Conservation (phyloP, 371 early-diverging fungal species). For the Haplosporangium sp. region DNA sequence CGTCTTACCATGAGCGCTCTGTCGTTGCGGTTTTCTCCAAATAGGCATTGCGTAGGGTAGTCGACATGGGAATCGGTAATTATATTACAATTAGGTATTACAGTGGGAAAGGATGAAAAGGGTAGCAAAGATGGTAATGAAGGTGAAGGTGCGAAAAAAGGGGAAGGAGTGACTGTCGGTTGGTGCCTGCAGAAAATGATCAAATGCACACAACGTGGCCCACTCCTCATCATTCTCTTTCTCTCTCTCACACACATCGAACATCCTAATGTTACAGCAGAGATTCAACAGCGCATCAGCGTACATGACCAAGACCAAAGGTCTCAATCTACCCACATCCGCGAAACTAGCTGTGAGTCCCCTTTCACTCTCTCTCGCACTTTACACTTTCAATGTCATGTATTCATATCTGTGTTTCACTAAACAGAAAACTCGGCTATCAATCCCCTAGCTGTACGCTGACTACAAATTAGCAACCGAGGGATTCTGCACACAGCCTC, state of each 20-base stretch:
- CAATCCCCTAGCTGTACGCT: slow-evolving; percentile 33
- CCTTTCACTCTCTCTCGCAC: background rate
- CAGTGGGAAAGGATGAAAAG: background rate
- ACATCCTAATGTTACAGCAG: slow-evolving; percentile 23
- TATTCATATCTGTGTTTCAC: background rate
- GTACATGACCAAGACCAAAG: slow-evolving; percentile 31
- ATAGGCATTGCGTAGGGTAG: slow-evolving; percentile 63
- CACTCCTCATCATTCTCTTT: background rate
- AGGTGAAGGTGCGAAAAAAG: too few species aligned
- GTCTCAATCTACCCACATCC: slow-evolving; percentile 30
- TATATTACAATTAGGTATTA: background rate
- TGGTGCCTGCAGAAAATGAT: too few species aligned
- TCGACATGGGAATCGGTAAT: slow-evolving; percentile 9
- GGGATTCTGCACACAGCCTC: slow-evolving; percentile 36
- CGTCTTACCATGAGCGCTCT: slow-evolving; percentile 63
- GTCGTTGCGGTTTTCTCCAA: slow-evolving; percentile 62
- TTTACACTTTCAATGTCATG: background rate
- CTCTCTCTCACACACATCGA: background rate
- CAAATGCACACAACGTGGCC: background rate
- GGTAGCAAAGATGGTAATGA: too few species aligned
- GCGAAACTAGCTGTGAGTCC: slow-evolving; percentile 42
- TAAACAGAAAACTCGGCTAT: background rate
- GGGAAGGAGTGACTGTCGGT: too few species aligned
- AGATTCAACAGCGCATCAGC: slow-evolving; percentile 54
- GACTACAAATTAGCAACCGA: slow-evolving; percentile 53